Conservation (phyloP, 225 moss, liverwort and hornwort species). For the Asterella californica region DNA sequence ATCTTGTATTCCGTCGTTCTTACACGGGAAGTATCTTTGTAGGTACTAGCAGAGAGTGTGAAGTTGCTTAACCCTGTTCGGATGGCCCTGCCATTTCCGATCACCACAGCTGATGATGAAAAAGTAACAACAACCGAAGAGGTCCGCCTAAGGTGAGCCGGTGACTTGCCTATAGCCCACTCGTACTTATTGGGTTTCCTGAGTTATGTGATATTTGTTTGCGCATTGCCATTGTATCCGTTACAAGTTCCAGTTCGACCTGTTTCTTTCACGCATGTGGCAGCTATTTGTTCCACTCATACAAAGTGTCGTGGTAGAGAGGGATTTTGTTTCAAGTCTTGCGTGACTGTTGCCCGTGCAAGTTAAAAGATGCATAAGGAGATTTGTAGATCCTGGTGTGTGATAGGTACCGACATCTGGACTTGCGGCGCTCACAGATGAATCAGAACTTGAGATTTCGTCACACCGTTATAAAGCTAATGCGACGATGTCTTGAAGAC, state of each 20-base stretch:
- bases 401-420: conserved; percentile 95
- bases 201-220: not conserved
- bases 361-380: conserved; percentile 62
- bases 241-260: not conserved
- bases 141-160: conserved; percentile 79
- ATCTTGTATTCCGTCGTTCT: not conserved
- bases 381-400: conserved; percentile 53
- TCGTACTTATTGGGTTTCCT: not conserved
- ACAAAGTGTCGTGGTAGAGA: not conserved
- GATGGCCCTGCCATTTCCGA: conserved; percentile 87
- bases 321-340: not conserved
- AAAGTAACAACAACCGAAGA: conserved; percentile 86
- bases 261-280: not conserved
- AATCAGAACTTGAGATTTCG: conserved; percentile 83
- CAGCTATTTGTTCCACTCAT: not conserved
- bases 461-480: conserved; percentile 81
- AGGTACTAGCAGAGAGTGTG: conserved; percentile 82
- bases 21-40: not conserved
- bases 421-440: conserved; percentile 92
- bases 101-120: conserved; percentile 81
- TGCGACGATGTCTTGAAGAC: conserved; percentile 89
- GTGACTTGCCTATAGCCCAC: not conserved
- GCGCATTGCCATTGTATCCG: not conserved
- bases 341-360: not conserved
- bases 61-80: conserved; percentile 85